phyloP scores from a whole-genome alignment of 2,329 filamentous ascomycete species.

The Geosmithia morbida region DNA sequence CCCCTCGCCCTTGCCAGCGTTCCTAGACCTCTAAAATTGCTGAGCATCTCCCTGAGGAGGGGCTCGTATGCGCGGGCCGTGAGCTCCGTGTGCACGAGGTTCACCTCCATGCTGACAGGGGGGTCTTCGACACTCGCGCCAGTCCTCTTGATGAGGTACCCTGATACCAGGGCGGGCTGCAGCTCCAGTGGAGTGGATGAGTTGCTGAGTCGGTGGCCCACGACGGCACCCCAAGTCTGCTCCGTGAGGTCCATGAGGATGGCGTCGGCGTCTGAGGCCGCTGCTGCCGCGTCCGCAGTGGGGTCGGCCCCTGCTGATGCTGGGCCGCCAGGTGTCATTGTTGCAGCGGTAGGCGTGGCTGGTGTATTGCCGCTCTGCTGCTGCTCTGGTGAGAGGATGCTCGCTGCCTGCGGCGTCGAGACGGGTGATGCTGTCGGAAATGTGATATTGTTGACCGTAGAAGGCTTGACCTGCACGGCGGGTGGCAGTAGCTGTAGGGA shows the following conservation, averaged over 20 bases:
- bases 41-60: slow-evolving; percentile 55
- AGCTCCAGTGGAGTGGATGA: slow-evolving; percentile 38
- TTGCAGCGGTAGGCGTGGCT: slow-evolving; percentile 32
- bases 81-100: slow-evolving; percentile 43
- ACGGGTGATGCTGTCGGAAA: slow-evolving; percentile 25
- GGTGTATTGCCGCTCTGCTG: slow-evolving; percentile 24
- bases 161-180: slow-evolving; percentile 44
- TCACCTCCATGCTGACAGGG: slow-evolving; percentile 48
- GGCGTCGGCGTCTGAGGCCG: slow-evolving; percentile 38
- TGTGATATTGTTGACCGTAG: slow-evolving; percentile 38
- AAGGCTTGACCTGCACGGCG: slow-evolving; percentile 29
- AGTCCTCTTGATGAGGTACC: slow-evolving; percentile 51
- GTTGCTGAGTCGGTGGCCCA: slow-evolving; percentile 51
- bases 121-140: slow-evolving; percentile 41
- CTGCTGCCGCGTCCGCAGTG: slow-evolving; percentile 19
- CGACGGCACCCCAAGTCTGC: slow-evolving; percentile 61
- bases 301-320: slow-evolving; percentile 4
- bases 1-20: slow-evolving; percentile 55
- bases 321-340: slow-evolving; percentile 14
- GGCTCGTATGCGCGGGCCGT: slow-evolving; percentile 41
- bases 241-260: slow-evolving; percentile 60
- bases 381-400: slow-evolving; percentile 46
- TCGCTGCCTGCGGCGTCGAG: slow-evolving; percentile 41
- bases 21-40: slow-evolving; percentile 52
- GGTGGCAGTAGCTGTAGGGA: slow-evolving; percentile 48